phyloP scores from a whole-genome alignment of 495 filamentous ascomycete species.

The Aspergillus sclerotiicarbonarius region DNA sequence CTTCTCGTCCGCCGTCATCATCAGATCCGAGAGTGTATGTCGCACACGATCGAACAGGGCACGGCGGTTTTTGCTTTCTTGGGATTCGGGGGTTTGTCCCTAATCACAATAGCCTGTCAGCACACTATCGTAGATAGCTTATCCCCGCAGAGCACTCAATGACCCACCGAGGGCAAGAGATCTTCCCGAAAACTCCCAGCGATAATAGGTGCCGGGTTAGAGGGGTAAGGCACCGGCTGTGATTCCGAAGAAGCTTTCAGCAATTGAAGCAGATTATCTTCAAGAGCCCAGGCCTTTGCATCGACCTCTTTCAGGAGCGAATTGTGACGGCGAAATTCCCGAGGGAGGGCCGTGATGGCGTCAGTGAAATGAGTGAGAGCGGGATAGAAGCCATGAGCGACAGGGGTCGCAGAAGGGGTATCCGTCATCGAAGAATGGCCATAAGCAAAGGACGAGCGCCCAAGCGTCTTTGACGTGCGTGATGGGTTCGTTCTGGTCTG shows the following conservation, averaged over 20 bases:
- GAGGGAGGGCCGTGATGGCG: conserved; percentile 85
- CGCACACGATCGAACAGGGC: conserved; percentile 63
- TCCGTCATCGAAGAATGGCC: conserved; percentile 36
- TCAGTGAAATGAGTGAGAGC: conserved; percentile 94
- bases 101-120: conserved; percentile 5
- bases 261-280: conserved; percentile 63
- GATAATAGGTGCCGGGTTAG: conserved; percentile 40
- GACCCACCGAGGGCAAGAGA: conserved; percentile 35
- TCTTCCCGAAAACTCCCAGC: conserved; percentile 41
- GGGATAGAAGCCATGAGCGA: conserved; percentile 73
- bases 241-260: conserved; percentile 64
- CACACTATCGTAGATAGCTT: not conserved
- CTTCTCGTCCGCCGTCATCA: conserved; percentile 90
- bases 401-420: conserved; percentile 32
- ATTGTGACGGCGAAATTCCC: conserved; percentile 92
- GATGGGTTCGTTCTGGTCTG: conserved; percentile 62
- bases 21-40: conserved; percentile 67
- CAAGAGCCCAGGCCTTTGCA: conserved; percentile 69
- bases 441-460: conserved; percentile 48
- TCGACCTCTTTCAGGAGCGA: conserved; percentile 95
- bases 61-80: conserved; percentile 52
- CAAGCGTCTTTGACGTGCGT: conserved; percentile 56
- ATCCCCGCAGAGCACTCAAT: not conserved
- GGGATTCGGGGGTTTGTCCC: conserved; percentile 35
- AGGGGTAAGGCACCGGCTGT: conserved; percentile 39